phyloP scores from a whole-genome alignment of 148 eudicot species.

The Cornus suecica region DNA sequence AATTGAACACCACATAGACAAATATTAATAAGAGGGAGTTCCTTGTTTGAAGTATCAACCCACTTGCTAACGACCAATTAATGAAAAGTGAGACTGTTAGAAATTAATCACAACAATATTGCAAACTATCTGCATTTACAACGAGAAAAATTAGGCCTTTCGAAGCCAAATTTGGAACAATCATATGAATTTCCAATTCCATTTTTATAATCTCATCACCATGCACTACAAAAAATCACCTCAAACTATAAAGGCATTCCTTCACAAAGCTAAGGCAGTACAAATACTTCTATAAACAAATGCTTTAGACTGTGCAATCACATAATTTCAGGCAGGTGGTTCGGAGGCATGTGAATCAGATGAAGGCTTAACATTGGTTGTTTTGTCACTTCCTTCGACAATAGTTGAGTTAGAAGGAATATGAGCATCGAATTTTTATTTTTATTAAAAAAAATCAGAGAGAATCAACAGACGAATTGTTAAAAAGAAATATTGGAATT shows the following conservation, averaged over 20 bases:
- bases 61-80: too few relatives aligned
- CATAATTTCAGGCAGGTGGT: not conserved
- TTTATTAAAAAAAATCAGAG: too few relatives aligned
- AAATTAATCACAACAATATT: too few relatives aligned
- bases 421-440: too few relatives aligned
- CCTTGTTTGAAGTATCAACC: too few relatives aligned
- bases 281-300: not conserved
- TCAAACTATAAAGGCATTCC: not conserved
- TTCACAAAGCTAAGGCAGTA: not conserved
- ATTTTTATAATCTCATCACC: not conserved
- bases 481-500: too few relatives aligned
- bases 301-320: not conserved
- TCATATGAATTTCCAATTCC: not conserved
- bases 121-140: conserved; percentile 10
- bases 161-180: not conserved
- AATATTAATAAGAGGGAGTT: too few relatives aligned
- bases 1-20: too few relatives aligned
- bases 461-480: too few relatives aligned
- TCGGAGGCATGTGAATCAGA: conserved; percentile 8
- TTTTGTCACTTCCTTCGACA: too few relatives aligned
- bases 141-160: not conserved
- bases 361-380: not conserved
- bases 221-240: not conserved
- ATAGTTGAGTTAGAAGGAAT: too few relatives aligned
- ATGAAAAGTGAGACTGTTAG: too few relatives aligned